Conservation (phyloP, 305 asterid genomes). For the Solanum hybrid region DNA sequence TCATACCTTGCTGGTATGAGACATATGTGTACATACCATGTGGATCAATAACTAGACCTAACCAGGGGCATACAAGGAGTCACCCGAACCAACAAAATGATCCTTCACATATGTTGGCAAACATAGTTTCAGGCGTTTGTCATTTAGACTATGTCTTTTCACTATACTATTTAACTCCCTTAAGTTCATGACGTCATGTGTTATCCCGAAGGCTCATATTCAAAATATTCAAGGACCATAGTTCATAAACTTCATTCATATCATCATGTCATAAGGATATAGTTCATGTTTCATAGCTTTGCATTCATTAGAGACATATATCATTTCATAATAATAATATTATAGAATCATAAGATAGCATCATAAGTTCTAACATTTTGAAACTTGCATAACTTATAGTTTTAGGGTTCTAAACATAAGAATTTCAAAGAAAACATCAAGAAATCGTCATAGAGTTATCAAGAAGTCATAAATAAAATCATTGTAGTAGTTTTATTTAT, state of each 20-base stretch:
- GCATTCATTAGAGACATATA: not conserved
- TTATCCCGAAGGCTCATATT: too few relatives aligned
- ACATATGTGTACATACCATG: not conserved
- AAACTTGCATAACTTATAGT: too few relatives aligned
- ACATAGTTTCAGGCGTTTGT: not conserved
- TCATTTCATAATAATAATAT: not conserved
- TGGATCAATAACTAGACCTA: not conserved
- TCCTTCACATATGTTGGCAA: not conserved
- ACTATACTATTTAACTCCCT: not conserved
- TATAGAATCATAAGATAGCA: too few relatives aligned
- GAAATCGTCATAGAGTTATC: too few relatives aligned
- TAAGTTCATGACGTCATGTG: not conserved
- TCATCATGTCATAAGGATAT: not conserved
- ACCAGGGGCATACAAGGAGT: not conserved
- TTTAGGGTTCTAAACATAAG: too few relatives aligned
- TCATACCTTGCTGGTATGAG: not conserved
- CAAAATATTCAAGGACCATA: not conserved
- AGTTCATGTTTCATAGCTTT: not conserved
- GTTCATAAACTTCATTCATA: not conserved
- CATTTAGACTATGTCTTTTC: not conserved
- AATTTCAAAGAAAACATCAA: too few relatives aligned
- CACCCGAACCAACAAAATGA: not conserved
- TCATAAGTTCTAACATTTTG: too few relatives aligned
- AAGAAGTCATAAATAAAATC: too few relatives aligned
- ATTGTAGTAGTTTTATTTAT: too few relatives aligned